These are phyloP conservation scores for Fragilaria crotonensis DNA, from an alignment of 108 stramenopile genomes.

Conservation along the genomic window DNA sequence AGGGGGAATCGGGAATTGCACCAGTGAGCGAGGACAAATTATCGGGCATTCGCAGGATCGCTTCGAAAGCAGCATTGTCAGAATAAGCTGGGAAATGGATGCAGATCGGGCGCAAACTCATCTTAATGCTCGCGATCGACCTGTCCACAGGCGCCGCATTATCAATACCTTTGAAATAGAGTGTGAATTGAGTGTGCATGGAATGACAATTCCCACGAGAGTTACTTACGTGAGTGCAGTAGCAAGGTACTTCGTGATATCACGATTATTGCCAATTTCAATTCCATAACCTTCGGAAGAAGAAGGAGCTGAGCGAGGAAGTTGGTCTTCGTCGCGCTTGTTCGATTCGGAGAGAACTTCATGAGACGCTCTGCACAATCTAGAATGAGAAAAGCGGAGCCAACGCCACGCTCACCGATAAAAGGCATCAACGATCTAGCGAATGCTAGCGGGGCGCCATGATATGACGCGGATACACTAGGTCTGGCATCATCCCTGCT, in stretches of 20 bases:
- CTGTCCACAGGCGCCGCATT: conserved; percentile 20
- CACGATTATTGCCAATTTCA: conserved; percentile 55
- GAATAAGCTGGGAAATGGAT: conserved; percentile 46
- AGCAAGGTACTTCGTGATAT: conserved; percentile 39
- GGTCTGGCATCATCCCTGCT: too few relatives aligned
- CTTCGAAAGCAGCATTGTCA: conserved; percentile 11
- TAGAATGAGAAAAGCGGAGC: conserved; percentile 50
- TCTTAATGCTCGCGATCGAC: conserved; percentile 29
- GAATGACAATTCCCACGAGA: background rate
- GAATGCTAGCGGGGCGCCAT: conserved; percentile 1
- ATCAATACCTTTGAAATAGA: conserved; percentile 23
- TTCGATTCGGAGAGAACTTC: conserved; percentile 16
- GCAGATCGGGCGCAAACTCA: conserved; percentile 33
- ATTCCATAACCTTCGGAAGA: conserved; percentile 48
- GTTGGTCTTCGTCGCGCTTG: conserved; percentile 18
- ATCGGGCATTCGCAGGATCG: conserved; percentile 4
- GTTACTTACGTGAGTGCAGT: conserved; percentile 37
- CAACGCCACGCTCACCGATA: conserved; percentile 1
- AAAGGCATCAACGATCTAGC: background rate
- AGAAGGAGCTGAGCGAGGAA: conserved; percentile 44
- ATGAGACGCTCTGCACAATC: conserved; percentile 66
- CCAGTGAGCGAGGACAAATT: conserved; percentile 8
- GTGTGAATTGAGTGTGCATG: conserved; percentile 1
- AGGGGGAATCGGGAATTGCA: background rate
- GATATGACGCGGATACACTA: background rate